phyloP scores from a whole-genome alignment of 176 grass and related monocot genomes.

The Areca catechu region DNA sequence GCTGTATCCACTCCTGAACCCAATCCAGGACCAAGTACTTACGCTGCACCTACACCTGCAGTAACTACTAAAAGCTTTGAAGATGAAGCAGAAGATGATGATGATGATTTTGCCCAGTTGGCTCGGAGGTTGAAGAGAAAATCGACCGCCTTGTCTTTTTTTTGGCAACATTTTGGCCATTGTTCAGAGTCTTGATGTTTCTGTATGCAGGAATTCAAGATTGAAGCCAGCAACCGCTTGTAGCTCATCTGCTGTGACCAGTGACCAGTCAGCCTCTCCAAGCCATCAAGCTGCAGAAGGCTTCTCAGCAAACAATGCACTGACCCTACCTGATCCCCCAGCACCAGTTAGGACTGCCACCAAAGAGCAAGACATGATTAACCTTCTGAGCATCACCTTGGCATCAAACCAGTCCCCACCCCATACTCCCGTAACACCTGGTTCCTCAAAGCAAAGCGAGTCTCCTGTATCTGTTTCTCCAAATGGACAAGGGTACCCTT shows the following conservation, averaged over 20 bases:
- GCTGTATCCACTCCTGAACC: constrained; percentile 3
- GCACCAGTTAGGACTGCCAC: constrained; percentile 25
- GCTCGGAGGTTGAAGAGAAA: constrained; percentile 45
- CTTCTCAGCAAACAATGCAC: constrained; percentile 27
- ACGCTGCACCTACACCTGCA: constrained; percentile 21
- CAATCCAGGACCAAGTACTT: constrained; percentile 3
- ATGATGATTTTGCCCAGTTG: constrained; percentile 67
- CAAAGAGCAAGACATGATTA: constrained; percentile 56
- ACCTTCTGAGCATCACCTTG: constrained; percentile 56
- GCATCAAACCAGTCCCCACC: constrained; percentile 38
- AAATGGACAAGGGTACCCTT: constrained; percentile 9
- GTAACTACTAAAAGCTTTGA: constrained; percentile 11
- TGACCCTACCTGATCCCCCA: constrained; percentile 40
- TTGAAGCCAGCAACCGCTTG: constrained; percentile 19
- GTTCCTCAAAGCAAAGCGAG: constrained; percentile 21
- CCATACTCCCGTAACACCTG: constrained; percentile 14
- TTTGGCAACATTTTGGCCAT: constrained; percentile 1
- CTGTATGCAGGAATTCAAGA: constrained; percentile 51
- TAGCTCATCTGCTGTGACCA: constrained; percentile 1
- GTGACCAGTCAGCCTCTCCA: constrained; percentile 6
- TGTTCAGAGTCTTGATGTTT: constrained; percentile 2
- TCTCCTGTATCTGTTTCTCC: constrained; percentile 5
- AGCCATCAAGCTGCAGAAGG: constrained; percentile 4
- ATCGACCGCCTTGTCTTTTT: not conserved
- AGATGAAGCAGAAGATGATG: constrained; percentile 45